phyloP scores from a whole-genome alignment of 441 rosid species.

The Pelargonium australe region DNA sequence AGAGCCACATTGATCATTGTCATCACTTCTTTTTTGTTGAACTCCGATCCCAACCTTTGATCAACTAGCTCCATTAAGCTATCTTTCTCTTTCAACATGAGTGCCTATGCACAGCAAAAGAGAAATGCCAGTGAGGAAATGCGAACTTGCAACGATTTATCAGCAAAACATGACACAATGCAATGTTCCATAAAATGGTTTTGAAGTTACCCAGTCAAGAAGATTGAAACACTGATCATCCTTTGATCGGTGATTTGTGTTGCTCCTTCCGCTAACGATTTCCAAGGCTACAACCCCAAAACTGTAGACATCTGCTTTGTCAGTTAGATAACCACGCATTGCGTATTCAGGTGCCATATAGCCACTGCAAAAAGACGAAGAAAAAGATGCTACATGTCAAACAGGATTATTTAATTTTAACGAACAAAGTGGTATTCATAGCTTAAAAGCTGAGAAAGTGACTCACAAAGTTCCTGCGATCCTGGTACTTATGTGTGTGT shows the following conservation, averaged over 20 bases:
- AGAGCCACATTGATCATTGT: conserved; percentile 51
- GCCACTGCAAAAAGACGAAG: conserved; percentile 30
- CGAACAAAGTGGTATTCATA: neutral
- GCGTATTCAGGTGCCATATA: conserved; percentile 55
- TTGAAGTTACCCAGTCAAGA: conserved; percentile 42
- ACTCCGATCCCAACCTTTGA: conserved; percentile 37
- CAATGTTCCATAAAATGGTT: neutral
- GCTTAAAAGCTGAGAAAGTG: neutral
- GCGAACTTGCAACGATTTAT: neutral
- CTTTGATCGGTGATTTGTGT: conserved; percentile 22
- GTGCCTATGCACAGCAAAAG: conserved; percentile 35
- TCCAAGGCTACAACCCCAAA: conserved; percentile 45
- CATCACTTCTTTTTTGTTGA: conserved; percentile 45
- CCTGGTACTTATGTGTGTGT: conserved; percentile 51
- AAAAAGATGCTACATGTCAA: neutral
- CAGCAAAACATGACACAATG: too few species aligned
- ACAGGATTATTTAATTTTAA: neutral
- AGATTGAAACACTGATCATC: conserved; percentile 30
- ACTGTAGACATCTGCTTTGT: conserved; percentile 45
- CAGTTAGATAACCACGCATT: conserved; percentile 40
- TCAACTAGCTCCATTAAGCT: conserved; percentile 44
- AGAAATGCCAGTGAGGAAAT: neutral
- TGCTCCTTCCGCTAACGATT: conserved; percentile 37
- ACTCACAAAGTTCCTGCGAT: conserved; percentile 46
- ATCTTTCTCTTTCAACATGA: conserved; percentile 39